These are phyloP conservation scores for Trichoderma sp. DNA, from an alignment of 2,329 filamentous ascomycete genomes.

Conservation along the genomic window DNA sequence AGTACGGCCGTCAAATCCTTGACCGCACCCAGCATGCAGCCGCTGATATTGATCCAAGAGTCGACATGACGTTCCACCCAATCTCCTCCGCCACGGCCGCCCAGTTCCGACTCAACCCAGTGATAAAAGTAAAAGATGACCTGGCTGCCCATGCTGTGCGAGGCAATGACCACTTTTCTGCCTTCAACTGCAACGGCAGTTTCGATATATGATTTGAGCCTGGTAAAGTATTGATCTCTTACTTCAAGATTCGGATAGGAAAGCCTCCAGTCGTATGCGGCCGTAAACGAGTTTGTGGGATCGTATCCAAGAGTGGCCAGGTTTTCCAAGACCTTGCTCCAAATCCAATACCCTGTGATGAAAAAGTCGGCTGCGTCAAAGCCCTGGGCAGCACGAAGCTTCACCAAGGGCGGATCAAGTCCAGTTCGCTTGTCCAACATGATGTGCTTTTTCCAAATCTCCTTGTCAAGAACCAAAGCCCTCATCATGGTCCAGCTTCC, in stretches of 20 bases:
- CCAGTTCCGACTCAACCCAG: constrained; percentile 76
- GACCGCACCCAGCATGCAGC: constrained; percentile 93
- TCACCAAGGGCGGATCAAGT: constrained; percentile 85
- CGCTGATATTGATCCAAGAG: constrained; percentile 97
- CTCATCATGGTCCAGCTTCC: constrained; percentile 99
- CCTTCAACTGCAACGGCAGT: constrained; percentile 70
- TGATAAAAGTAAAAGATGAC: constrained; percentile 83
- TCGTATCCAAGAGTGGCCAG: constrained; percentile 95
- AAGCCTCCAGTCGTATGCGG: constrained; percentile 87
- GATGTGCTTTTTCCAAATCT: constrained; percentile 92
- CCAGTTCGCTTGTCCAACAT: constrained; percentile 95
- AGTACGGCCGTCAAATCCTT: constrained; percentile 90
- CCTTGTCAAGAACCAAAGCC: constrained; percentile 88
- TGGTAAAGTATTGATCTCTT: constrained; percentile 90
- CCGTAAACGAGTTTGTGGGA: constrained; percentile 71
- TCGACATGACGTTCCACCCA: constrained; percentile 93
- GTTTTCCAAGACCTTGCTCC: constrained; percentile 98
- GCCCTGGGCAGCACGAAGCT: constrained; percentile 88
- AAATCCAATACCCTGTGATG: constrained; percentile 92
- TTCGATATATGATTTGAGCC: constrained; percentile 89
- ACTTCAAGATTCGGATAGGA: constrained; percentile 87
- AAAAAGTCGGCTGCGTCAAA: constrained; percentile 99
- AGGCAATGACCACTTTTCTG: constrained; percentile 81
- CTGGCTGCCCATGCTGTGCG: constrained; percentile 97
- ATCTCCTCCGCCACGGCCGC: constrained; percentile 76